These are phyloP conservation scores for Antitrichia curtipendula DNA, from an alignment of 225 moss, liverwort and hornwort genomes.

Conservation along the genomic window DNA sequence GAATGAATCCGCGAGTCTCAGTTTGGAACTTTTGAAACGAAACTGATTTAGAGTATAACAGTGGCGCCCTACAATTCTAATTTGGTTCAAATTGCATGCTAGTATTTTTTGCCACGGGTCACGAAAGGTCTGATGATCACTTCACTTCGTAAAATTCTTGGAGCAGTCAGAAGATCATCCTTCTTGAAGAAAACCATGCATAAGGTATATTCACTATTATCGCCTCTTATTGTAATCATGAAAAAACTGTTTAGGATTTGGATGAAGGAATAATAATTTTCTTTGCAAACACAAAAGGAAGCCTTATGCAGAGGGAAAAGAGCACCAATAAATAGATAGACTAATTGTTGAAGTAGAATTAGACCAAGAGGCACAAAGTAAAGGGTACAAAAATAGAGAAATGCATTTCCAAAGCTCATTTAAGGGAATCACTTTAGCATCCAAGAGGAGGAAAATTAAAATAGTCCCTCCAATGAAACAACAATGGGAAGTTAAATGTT, in stretches of 20 bases:
- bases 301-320: too few species aligned
- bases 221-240: not conserved
- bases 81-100: not conserved
- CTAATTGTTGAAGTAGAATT: not conserved
- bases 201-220: not conserved
- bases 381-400: not conserved
- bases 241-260: not conserved
- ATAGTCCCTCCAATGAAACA: accelerated
- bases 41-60: not conserved
- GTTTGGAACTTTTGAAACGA: not conserved
- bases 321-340: not conserved
- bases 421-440: not conserved
- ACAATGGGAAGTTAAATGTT: too few species aligned
- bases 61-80: not conserved
- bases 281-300: not conserved
- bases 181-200: not conserved
- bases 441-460: not conserved
- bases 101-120: not conserved
- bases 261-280: not conserved
- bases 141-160: not conserved
- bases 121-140: not conserved
- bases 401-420: not conserved
- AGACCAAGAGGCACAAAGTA: not conserved
- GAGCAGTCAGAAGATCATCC: not conserved
- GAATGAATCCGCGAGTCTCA: not conserved